Evolutionary conservation across 2,329 filamentous ascomycete genomes (phyloP), one percentile per base, ranked within the genome.

Genomic region (Paracorniculantispora psalliotae): DNA sequence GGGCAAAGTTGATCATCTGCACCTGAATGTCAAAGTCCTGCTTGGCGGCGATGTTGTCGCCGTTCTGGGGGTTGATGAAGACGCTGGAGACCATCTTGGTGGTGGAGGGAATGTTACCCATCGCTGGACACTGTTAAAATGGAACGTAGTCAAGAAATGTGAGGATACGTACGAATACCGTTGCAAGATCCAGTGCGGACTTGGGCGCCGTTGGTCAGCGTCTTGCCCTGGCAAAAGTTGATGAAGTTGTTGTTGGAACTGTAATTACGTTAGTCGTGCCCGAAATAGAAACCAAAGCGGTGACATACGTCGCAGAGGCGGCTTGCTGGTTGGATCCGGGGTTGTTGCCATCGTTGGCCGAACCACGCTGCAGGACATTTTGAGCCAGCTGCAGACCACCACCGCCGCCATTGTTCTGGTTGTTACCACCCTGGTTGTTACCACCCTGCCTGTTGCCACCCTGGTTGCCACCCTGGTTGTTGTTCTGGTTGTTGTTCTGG

Each of bases 241-340:
- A 86, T 84, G 68, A 85, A 86, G 74, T 86, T 86, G 74, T 75
- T 74, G 19, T 73, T 61, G 64, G 86, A 82, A 62, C 82, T 85
- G 57, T n/a, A n/a, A 25, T 12, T 26, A 8, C 33, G 59, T 69
- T 64, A 71, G 66, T 54, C n/a, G 17, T 63, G 37, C 9, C 15
- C 35, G 13, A 17, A 10, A 39, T 12, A 41, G 12, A 23, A 15
- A n/a, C 8, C 12, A 57, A 23, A 3, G 3, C 3, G 5, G 23
- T 28, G 5, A 68, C 82, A 70, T 67, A 83, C 78, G 79, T 84
- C 15, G 67, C 65, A 7, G 83, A 86, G 39, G 79, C 73, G 30
- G 79, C 69, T 67, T 85, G 82, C 50, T 79, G 80, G 43, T 72
- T 72, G 0, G 73, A 72, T 5, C 68, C 71, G 21, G 74, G 73